Evolutionary conservation across 2,329 filamentous ascomycete species (phyloP).

Genomic region (Phaeosphaeria sp.): DNA sequence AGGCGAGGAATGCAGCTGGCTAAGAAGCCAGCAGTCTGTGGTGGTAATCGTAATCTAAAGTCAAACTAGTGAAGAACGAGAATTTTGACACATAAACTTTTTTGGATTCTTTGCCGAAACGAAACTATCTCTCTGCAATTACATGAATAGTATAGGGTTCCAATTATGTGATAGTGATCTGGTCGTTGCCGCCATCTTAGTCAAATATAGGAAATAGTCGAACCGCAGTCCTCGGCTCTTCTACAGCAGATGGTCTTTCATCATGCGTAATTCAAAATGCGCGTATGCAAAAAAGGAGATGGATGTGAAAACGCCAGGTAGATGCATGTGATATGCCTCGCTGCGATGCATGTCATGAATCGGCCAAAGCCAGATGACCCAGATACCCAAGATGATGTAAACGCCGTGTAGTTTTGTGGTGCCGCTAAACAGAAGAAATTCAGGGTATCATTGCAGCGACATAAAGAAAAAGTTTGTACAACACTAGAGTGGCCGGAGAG

Average conservation of each 20-base stretch:
- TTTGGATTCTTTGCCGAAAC: neutral
- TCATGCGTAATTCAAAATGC: conserved; percentile 5
- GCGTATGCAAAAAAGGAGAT: conserved; percentile 4
- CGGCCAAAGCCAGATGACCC: neutral
- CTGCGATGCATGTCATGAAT: conserved; percentile 9
- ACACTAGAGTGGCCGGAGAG: conserved; percentile 1
- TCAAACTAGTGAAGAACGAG: neutral
- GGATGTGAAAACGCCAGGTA: neutral
- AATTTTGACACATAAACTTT: neutral
- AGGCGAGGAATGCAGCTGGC: conserved; percentile 57
- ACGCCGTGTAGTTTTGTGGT: conserved; percentile 10
- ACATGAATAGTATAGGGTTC: conserved; percentile 3
- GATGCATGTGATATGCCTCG: conserved; percentile 3
- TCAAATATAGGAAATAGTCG: neutral
- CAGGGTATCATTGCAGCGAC: conserved; percentile 36
- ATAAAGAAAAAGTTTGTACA: conserved; percentile 11
- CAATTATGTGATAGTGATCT: conserved; percentile 3
- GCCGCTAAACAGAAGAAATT: conserved; percentile 26
- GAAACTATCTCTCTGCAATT: conserved; percentile 7
- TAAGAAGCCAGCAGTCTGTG: conserved; percentile 33
- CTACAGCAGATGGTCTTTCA: conserved; percentile 6
- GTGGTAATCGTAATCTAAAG: no score
- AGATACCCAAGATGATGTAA: conserved; percentile 1
- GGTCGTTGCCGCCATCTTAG: neutral
- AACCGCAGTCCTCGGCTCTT: neutral